Percentiles rank a stretch among this genome's conserved stretches.
phyloP scores from a whole-genome alignment of 345 rosid species.

The Eucalyptus polybractea region DNA sequence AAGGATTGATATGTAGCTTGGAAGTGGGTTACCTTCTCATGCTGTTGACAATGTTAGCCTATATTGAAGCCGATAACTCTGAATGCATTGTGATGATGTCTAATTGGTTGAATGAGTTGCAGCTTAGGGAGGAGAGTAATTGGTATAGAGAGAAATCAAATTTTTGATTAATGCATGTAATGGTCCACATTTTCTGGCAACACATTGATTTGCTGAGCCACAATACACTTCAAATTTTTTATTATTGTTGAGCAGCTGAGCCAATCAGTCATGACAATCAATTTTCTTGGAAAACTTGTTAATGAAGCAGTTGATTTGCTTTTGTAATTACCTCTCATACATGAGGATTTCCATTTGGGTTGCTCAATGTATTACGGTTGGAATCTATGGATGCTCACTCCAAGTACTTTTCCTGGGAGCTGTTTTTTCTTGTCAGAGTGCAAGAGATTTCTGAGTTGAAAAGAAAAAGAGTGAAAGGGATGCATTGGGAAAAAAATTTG shows the following conservation, averaged over 20 bases:
- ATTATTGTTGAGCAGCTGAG: background rate
- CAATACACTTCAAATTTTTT: too few relatives aligned
- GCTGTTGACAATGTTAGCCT: background rate
- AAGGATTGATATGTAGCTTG: background rate
- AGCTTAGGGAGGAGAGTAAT: background rate
- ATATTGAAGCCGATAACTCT: background rate
- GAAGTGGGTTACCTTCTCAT: background rate
- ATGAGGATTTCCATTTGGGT: background rate
- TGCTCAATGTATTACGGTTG: background rate
- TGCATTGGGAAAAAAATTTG: background rate
- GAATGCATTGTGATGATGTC: background rate
- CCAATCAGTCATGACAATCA: background rate
- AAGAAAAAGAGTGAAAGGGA: background rate
- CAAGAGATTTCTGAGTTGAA: background rate
- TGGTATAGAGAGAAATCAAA: background rate
- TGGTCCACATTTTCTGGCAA: background rate
- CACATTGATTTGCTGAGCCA: background rate
- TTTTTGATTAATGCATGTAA: background rate
- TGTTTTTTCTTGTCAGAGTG: background rate
- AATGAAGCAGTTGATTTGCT: background rate
- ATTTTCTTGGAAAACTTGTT: background rate
- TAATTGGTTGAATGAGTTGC: background rate
- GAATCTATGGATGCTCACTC: background rate
- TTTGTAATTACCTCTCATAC: background rate
- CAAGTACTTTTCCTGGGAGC: background rate